These are phyloP conservation scores for Strobilomyces confusus DNA, from an alignment of 768 basidiomycete genomes.

Conservation along the genomic window DNA sequence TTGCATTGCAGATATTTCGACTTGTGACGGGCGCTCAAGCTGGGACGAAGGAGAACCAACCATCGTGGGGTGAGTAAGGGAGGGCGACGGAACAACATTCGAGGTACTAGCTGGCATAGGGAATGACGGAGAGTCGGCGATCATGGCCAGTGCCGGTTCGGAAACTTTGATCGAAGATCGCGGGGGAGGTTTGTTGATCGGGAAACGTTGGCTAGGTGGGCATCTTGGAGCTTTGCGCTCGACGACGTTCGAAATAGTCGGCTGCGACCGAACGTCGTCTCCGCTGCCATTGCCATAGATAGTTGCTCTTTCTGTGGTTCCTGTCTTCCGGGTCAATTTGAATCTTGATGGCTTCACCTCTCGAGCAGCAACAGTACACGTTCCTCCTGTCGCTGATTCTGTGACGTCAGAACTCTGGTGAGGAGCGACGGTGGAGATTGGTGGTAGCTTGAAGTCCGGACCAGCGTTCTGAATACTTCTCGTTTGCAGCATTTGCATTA, in stretches of 20 bases:
- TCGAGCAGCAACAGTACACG: background rate
- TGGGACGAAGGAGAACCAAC: background rate
- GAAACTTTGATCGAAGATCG: constrained; percentile 1
- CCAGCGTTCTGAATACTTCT: constrained; percentile 54
- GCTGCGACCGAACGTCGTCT: constrained; percentile 36
- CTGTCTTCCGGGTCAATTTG: constrained; percentile 28
- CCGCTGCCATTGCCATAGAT: constrained; percentile 21
- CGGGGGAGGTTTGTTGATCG: constrained; percentile 13
- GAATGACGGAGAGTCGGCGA: constrained; percentile 20
- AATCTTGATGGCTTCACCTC: constrained; percentile 47
- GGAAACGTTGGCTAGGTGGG: constrained; percentile 10
- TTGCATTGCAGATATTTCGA: constrained; percentile 5
- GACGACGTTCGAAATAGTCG: constrained; percentile 21
- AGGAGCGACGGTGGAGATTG: background rate
- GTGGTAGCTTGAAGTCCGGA: constrained; percentile 33
- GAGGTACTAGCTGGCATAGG: constrained; percentile 7
- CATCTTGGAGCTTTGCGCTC: constrained; percentile 20
- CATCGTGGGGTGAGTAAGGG: constrained; percentile 3
- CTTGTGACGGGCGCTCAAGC: background rate
- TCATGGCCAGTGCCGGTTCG: constrained; percentile 5
- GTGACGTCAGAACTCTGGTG: background rate
- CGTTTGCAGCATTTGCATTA: constrained; percentile 47
- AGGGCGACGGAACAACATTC: constrained; percentile 1
- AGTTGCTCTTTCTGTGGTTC: constrained; percentile 8
- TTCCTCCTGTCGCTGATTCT: background rate